Evolutionary conservation across 1,284 basidiomycete species (phyloP).

Genomic region (Xerocomus minutiporus): DNA sequence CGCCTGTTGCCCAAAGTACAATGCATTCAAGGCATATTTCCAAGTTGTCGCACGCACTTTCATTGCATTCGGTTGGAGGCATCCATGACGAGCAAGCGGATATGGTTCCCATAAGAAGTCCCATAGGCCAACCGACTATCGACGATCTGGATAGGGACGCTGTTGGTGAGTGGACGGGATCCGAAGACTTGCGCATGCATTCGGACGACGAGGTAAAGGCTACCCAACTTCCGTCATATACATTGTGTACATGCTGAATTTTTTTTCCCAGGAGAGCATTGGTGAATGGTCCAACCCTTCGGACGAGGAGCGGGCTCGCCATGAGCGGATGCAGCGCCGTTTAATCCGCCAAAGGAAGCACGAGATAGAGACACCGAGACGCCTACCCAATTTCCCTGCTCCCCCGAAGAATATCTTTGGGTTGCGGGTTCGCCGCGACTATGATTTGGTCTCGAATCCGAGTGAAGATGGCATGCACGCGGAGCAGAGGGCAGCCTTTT

Average conservation of each 20-base stretch:
- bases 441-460: slow-evolving; percentile 77
- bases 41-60: slow-evolving; percentile 59
- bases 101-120: slow-evolving; percentile 29
- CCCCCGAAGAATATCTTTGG: slow-evolving; percentile 53
- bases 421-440: slow-evolving; percentile 40
- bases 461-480: slow-evolving; percentile 60
- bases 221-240: slow-evolving; percentile 13
- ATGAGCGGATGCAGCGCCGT: slow-evolving; percentile 58
- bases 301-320: slow-evolving; percentile 75
- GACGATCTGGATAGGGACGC: slow-evolving; percentile 45
- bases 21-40: slow-evolving; percentile 70
- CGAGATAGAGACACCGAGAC: slow-evolving; percentile 52
- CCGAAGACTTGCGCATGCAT: slow-evolving; percentile 56
- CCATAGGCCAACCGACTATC: slow-evolving; percentile 28
- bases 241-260: slow-evolving; percentile 5
- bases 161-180: slow-evolving; percentile 75
- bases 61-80: slow-evolving; percentile 59
- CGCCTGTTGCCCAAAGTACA: slow-evolving; percentile 47
- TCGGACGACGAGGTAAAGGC: slow-evolving; percentile 59
- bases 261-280: slow-evolving; percentile 53
- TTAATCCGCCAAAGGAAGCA: slow-evolving; percentile 46
- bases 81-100: slow-evolving; percentile 33
- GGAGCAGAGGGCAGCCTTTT: slow-evolving; percentile 40
- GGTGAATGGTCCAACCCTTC: slow-evolving; percentile 87
- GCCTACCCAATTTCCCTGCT: slow-evolving; percentile 72